These are phyloP conservation scores for Aureobasidium sp. DNA, from an alignment of 2,329 filamentous ascomycete species.

Conservation along the genomic window DNA sequence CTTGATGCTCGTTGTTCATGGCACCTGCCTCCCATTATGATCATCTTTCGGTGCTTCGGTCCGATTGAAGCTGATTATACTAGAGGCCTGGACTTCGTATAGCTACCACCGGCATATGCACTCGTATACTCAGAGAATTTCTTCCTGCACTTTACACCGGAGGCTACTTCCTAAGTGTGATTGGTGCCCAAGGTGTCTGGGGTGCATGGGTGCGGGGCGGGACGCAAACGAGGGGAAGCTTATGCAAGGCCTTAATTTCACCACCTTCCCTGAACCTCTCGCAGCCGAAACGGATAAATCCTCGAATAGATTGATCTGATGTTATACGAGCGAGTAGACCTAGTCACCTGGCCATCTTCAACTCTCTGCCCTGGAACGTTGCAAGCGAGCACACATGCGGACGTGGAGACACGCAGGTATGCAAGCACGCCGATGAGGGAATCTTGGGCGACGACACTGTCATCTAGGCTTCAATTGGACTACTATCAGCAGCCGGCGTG, in stretches of 20 bases:
- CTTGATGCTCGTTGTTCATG: not conserved
- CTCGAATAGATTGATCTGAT: slow-evolving; percentile 4
- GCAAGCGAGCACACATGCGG: not conserved
- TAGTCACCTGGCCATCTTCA: not conserved
- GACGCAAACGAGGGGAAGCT: slow-evolving; percentile 6
- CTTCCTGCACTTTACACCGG: not conserved
- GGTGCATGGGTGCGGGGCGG: not conserved
- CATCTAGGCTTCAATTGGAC: not conserved
- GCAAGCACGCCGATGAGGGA: not conserved
- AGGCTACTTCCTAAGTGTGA: not conserved
- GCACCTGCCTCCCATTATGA: not conserved
- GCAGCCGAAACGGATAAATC: slow-evolving; percentile 1
- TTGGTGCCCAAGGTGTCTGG: not conserved
- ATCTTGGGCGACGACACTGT: not conserved
- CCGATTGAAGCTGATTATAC: not conserved
- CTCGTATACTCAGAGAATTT: not conserved
- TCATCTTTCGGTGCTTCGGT: not conserved
- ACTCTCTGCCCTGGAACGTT: not conserved
- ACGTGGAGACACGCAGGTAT: not conserved
- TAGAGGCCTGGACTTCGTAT: not conserved
- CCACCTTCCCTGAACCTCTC: not conserved
- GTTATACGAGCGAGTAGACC: too few relatives aligned
- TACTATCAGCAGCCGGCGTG: not conserved
- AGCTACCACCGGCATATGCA: too few relatives aligned
- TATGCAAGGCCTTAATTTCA: slow-evolving; percentile 6